phyloP scores from a whole-genome alignment of 176 grass and related monocot species.

The Typha latifolia region DNA sequence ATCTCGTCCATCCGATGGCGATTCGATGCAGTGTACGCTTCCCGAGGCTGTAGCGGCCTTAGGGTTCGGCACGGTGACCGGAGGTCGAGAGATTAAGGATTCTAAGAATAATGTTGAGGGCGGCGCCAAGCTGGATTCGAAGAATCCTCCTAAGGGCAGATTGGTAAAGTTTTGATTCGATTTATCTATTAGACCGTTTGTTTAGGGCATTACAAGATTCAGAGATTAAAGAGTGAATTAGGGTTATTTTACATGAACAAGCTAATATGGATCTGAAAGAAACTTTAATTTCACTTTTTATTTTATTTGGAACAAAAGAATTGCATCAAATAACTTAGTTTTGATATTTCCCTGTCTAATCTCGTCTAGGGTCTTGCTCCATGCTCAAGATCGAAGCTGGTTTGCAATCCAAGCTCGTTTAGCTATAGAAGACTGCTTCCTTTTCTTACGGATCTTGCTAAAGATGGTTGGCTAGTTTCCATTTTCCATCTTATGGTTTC shows the following conservation, averaged over 20 bases:
- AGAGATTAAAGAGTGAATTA: background rate
- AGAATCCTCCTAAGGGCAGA: slow-evolving; percentile 11
- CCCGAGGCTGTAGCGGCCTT: background rate
- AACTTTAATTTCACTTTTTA: background rate
- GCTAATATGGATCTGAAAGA: background rate
- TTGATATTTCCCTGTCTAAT: background rate
- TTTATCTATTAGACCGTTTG: background rate
- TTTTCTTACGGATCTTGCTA: slow-evolving; percentile 68
- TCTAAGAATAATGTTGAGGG: background rate
- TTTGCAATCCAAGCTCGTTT: slow-evolving; percentile 45
- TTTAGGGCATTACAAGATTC: background rate
- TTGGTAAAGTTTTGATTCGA: slow-evolving; percentile 12
- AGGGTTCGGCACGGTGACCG: background rate
- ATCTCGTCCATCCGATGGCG: background rate
- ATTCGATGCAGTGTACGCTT: background rate
- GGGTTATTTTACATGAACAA: background rate
- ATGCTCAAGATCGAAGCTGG: slow-evolving; percentile 44
- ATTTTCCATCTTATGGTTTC: background rate
- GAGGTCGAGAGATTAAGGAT: slow-evolving; percentile 17
- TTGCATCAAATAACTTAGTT: background rate
- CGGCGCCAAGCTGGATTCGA: slow-evolving; percentile 1
- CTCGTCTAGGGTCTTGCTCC: slow-evolving; percentile 38
- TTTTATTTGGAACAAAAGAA: background rate
- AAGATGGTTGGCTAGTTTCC: slow-evolving; percentile 14
- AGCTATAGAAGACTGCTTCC: slow-evolving; percentile 90